Evolutionary conservation across 2,329 filamentous ascomycete species (phyloP).

Genomic region (Blastomyces parvus): DNA sequence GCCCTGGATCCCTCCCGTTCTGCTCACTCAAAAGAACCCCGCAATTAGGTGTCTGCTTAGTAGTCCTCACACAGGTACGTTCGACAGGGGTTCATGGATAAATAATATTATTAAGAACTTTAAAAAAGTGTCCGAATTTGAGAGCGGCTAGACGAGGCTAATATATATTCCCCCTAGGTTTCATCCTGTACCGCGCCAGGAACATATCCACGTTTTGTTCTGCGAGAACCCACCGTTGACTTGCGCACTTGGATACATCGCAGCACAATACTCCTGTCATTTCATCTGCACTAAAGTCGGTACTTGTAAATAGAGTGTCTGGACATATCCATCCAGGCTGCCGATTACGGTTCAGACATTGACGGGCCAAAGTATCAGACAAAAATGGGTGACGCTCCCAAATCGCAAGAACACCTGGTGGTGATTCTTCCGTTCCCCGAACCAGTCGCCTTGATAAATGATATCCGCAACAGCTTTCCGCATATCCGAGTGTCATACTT

Average conservation of each 20-base stretch:
- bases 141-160: not conserved
- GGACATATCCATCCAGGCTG: not conserved
- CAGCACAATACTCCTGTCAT: not conserved
- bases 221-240: not conserved
- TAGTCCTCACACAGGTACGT: not conserved
- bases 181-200: not conserved
- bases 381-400: constrained; percentile 10
- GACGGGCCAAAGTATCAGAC: not conserved
- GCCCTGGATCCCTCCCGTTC: too few relatives aligned
- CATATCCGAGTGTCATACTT: constrained; percentile 39
- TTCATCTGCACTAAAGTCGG: not conserved
- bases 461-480: constrained; percentile 36
- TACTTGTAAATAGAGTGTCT: not conserved
- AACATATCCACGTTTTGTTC: not conserved
- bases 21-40: not conserved
- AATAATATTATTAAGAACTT: not conserved
- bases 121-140: not conserved
- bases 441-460: constrained; percentile 30
- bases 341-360: not conserved
- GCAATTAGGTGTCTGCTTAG: not conserved
- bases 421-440: constrained; percentile 36
- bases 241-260: not conserved
- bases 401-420: constrained; percentile 32
- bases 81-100: not conserved
- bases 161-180: not conserved